Percentiles rank a stretch among this genome's conserved stretches.
Evolutionary conservation across 805 yeast genomes (phyloP).

Genomic region (Starmerella tilneyi): DNA sequence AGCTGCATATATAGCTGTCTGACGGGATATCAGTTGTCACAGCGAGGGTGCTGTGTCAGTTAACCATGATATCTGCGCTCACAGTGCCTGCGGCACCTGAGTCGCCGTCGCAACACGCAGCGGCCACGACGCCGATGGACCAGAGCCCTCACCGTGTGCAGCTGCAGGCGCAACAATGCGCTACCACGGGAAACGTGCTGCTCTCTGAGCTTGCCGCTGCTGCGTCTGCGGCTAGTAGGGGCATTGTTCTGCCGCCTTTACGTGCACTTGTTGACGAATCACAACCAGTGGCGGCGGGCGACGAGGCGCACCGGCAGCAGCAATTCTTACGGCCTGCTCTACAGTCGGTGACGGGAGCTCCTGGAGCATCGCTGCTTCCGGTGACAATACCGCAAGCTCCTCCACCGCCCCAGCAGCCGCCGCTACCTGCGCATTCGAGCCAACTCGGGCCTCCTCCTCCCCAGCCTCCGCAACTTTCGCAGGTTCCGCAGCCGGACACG

Average conservation of each 20-base stretch:
- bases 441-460: too few species aligned
- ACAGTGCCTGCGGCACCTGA: constrained; percentile 6
- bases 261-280: background rate
- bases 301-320: background rate
- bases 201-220: constrained; percentile 3
- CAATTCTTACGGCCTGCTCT: too few species aligned
- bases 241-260: constrained; percentile 4
- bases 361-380: too few species aligned
- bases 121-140: constrained; percentile 1
- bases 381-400: too few species aligned
- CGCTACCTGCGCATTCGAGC: too few species aligned
- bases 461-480: too few species aligned
- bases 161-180: background rate
- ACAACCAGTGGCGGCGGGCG: too few species aligned
- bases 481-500: too few species aligned
- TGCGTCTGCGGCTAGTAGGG: constrained; percentile 6
- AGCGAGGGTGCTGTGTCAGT: constrained; percentile 2
- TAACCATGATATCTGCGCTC: constrained; percentile 3
- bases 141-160: background rate
- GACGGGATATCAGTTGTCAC: background rate
- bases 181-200: constrained; percentile 1
- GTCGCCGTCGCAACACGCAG: constrained; percentile 3
- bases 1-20: background rate
- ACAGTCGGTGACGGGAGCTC: too few species aligned
- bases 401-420: too few species aligned